Base-by-base conservation (phyloP, 192 early-diverging fungal species). In the Linnemannia zychae region DNA sequence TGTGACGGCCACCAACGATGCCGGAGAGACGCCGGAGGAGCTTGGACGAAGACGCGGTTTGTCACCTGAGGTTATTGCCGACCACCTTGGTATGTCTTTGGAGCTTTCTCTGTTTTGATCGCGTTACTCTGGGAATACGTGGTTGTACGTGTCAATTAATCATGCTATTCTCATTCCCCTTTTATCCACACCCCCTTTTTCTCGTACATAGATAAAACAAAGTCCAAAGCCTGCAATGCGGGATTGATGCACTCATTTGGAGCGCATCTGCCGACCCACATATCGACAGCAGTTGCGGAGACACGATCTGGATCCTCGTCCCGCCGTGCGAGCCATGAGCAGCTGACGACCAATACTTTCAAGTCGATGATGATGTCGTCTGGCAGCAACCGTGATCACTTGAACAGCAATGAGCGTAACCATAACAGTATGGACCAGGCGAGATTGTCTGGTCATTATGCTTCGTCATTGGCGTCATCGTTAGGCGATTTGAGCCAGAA, bases 21-120 rank as follows among this genome's bases (percentile, higher is more conserved):
- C 72, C 7, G 87, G 82, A 1, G 79, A 88, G 50, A 84, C 78
- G 49, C 77, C 83, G 0, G 83, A 79, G 46, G 83, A 85, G n/a
- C 44, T 79, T 37, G 83, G 83, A 12, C 74, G 74, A 2, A 46
- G 83, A 31, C 68, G 77, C 36, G 83, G 83, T 24, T 48, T 85
- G 17, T 15, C 52, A 16, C 28, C 74, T 16, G 77, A 79, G 11
- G 70, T 71, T 12, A 17, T 85, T 15, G 74, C 72, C 7, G 74
- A 85, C 16, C 83, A 85, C 33, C 65, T 85, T 7, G 76, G 82
- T 84, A 79, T 52, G 68, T 49, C 18, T 66, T 1, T 4, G 7
- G 0, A 7, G 44, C 4, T 24, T 63, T 75, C 28, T 38, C 49
- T 67, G 31, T 31, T 71, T 71, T 78, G 60, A 48, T 67, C 36